Evolutionary conservation across 2,329 filamentous ascomycete species (phyloP), one percentile per base, ranked within the genome.

Genomic region (Shiraia bambusicola): DNA sequence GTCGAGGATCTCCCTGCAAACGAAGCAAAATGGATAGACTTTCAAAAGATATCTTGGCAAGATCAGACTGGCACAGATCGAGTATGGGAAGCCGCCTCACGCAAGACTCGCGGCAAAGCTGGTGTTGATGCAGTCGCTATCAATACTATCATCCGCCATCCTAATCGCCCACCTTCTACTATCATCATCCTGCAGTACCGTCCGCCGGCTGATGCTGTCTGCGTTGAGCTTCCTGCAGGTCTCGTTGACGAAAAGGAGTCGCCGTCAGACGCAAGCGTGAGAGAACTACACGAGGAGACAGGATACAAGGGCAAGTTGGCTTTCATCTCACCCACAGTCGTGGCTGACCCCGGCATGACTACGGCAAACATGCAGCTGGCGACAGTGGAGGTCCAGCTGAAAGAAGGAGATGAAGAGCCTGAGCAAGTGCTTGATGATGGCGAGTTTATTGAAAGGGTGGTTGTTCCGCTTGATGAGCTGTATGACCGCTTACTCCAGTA

Each of bases 261-360:
- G 1, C 75, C 79, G 2, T 73, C 76, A 54, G 72, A 78, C 33
- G 79, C 78, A 33, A 77, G 77, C 10, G 66, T 82, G 9, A 70
- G 81, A 13, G 81, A 83, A 63, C 66, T 83, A 29, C 79, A 73
- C 49, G 81, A 84, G 63, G 81, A 83, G 62, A 83, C 80, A 1
- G 81, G 81, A 14, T 83, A 82, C 57, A 73, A 82, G 51, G 83
- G 78, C 32, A 62, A 66, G 49, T 52, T 73, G 47, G 49, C 64
- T 14, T 67, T 70, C 62, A 80, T 77, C n/a, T 80, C 79, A 27
- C 82, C 83, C 6, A 75, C 83, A 37, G 84, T 87, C 72, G 84
- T 82, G 41, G 81, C 82, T 54, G 84, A 83, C 62, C 80, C 80
- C 2, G 80, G 80, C 16, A 69, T 83, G 71, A 80, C 73, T 43